Conservation (phyloP, 1,284 basidiomycete species). For the Flammula alnicola region DNA sequence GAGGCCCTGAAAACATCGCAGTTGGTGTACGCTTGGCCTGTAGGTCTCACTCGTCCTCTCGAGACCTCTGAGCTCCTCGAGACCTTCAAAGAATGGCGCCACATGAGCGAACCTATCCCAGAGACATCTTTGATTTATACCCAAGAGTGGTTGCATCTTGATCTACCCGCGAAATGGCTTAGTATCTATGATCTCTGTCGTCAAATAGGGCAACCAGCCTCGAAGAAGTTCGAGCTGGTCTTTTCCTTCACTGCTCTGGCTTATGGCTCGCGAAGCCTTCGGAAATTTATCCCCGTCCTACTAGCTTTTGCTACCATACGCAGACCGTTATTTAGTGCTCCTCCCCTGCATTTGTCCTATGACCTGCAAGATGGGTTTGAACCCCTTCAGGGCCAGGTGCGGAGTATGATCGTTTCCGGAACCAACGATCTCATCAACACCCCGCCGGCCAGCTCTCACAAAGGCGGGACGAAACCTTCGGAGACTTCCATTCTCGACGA, state of each 20-base stretch:
- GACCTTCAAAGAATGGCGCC: constrained; percentile 14
- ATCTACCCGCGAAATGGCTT: constrained; percentile 31
- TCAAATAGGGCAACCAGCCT: neutral
- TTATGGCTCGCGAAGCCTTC: constrained; percentile 27
- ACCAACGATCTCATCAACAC: neutral
- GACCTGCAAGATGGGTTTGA: constrained; percentile 12
- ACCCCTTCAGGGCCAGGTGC: constrained; percentile 9
- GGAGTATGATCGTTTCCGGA: constrained; percentile 10
- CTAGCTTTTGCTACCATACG: constrained; percentile 35
- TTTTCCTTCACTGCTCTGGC: constrained; percentile 38
- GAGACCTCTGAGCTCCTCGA: constrained; percentile 3
- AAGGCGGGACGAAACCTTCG: neutral
- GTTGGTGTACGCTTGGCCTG: constrained; percentile 11
- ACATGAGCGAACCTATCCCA: constrained; percentile 4
- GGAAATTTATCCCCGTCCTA: constrained; percentile 30
- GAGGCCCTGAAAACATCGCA: constrained; percentile 13
- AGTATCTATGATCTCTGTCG: constrained; percentile 36
- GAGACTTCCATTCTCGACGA: neutral
- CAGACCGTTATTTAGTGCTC: constrained; percentile 7
- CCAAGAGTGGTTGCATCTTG: constrained; percentile 18
- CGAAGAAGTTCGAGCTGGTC: constrained; percentile 26
- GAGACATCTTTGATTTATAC: constrained; percentile 14
- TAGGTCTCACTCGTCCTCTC: constrained; percentile 7
- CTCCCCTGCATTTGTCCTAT: constrained; percentile 13
- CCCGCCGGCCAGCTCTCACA: neutral